Evolutionary conservation across 1,139 yeast species (phyloP).

Genomic region (Williopsis jadinii): DNA sequence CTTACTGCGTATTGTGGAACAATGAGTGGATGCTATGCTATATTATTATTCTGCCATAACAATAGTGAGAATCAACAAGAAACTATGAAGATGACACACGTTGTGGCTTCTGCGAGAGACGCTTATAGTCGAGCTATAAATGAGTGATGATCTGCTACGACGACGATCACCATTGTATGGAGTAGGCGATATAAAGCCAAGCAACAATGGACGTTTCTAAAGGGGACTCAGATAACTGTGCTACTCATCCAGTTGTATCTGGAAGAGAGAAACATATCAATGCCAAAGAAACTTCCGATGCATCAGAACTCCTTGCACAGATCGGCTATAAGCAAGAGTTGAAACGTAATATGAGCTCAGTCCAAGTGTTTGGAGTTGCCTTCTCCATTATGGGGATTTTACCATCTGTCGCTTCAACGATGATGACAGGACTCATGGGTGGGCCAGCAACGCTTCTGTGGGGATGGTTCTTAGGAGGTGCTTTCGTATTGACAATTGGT

Average conservation of each 20-base stretch:
- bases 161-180: too few species aligned
- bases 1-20: too few species aligned
- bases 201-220: too few species aligned
- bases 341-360: conserved; percentile 6
- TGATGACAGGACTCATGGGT: conserved; percentile 44
- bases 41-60: too few species aligned
- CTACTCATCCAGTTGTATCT: not conserved
- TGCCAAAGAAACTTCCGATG: not conserved
- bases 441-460: conserved; percentile 48
- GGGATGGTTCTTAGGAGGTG: conserved; percentile 24
- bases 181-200: too few species aligned
- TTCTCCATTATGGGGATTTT: conserved; percentile 10
- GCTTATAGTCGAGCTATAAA: too few species aligned
- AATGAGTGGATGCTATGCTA: too few species aligned
- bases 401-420: conserved; percentile 22
- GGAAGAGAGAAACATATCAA: not conserved
- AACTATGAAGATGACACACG: too few species aligned
- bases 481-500: conserved; percentile 31
- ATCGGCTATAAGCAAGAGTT: conserved; percentile 10
- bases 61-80: too few species aligned
- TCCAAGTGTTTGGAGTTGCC: conserved; percentile 11
- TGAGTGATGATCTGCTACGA: too few species aligned
- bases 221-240: too few species aligned
- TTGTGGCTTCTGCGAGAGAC: too few species aligned
- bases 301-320: conserved; percentile 7